Evolutionary conservation across 2,329 filamentous ascomycete species (phyloP), one percentile per base, ranked within the genome.

Genomic region (Calonectria leucothoes): DNA sequence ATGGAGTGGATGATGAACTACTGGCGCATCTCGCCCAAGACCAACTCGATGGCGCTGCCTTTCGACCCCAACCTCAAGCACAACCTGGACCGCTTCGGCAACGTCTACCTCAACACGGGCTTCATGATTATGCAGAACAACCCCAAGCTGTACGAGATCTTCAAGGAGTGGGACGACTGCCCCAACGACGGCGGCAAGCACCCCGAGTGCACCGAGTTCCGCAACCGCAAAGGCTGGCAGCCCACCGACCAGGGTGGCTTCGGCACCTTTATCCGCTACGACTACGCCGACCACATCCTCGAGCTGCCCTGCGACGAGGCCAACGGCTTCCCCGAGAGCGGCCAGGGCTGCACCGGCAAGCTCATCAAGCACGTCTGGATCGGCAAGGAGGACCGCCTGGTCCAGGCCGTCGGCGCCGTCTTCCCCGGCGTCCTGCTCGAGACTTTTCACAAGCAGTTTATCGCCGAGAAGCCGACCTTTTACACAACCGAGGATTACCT

Each of bases 1-100:
- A 52, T 69, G 12, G 67, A 69, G 27, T 69, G 67, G 67, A n/a
- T 69, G 45, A 69, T 69, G 67, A 69, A 69, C 25, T 31, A 63
- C 10, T 69, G 67, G 67, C 31, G 33, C 6, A 48, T 69, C 1
- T 15, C 37, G 31, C 59, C 55, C 25, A 12, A 35, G 10, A 31
- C 64, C 17, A 63, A 59, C n/a, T 48, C 61, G 23, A 14, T 69
- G 15, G 57, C 67, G 4, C 59, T 69, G 11, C 55, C 67, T 25
- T 45, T 42, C 12, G 67, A 69, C 20, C 37, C 61, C 12, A 35
- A 69, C 25, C 17, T 31, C 11, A 23, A 37, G 6, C 42, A 51
- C 42, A 37, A 52, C 23, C 15, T 17, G 23, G 67, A 69, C 14
- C 20, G 17, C 20, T 17, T 31, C 29, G 67, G 67, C 23, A 52